Conservation (phyloP, 2,329 filamentous ascomycete genomes). For the Teratosphaeria zuluensis region DNA sequence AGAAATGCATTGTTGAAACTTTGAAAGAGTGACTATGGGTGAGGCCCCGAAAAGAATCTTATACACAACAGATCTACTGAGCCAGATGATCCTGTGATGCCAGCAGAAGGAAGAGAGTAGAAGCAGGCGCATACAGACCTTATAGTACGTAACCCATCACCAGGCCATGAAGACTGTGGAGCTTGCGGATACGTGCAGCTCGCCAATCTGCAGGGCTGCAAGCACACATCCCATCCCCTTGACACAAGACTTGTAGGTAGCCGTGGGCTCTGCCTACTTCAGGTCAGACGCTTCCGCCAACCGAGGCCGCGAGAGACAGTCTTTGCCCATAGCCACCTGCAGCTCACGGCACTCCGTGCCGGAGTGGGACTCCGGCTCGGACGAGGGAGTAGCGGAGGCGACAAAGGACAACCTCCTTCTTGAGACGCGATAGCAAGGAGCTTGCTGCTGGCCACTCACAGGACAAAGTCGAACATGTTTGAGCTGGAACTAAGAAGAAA, state of each 20-base stretch:
- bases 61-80: background rate
- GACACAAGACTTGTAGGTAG: background rate
- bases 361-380: background rate
- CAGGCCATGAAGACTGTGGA: background rate
- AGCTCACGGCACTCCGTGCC: background rate
- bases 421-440: background rate
- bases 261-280: background rate
- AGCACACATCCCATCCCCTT: background rate
- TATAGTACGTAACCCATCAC: background rate
- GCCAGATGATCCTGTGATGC: background rate
- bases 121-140: background rate
- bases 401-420: background rate
- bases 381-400: background rate
- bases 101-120: background rate
- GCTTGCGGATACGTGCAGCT: background rate
- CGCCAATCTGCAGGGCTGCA: background rate
- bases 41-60: background rate
- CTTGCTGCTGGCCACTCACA: constrained; percentile 1
- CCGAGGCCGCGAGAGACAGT: background rate
- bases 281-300: constrained; percentile 3
- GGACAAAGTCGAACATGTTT: background rate
- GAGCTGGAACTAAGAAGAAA: background rate
- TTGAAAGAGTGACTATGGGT: constrained; percentile 8
- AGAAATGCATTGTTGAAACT: constrained; percentile 2
- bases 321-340: background rate